Conservation (phyloP, 495 filamentous ascomycete genomes). For the Penicillium dipodomyicola region DNA sequence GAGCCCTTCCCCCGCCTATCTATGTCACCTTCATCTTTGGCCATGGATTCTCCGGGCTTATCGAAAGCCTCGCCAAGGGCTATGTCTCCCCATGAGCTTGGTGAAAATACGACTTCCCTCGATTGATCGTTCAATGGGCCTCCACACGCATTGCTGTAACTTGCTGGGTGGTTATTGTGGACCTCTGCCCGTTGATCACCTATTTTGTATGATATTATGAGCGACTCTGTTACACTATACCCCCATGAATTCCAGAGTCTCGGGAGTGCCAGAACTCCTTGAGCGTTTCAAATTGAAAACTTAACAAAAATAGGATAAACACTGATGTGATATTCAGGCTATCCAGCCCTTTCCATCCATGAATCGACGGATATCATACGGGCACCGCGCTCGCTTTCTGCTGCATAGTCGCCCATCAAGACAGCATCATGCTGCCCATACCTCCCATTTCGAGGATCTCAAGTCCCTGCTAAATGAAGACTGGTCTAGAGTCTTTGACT, state of each 20-base stretch:
- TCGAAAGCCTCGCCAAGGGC: slow-evolving; percentile 11
- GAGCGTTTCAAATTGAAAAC: not conserved
- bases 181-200: not conserved
- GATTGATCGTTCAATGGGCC: not conserved
- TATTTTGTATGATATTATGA: slow-evolving; percentile 13
- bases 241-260: slow-evolving; percentile 3
- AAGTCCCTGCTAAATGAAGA: no score
- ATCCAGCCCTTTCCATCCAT: not conserved
- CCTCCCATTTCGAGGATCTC: not conserved
- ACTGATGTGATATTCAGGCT: not conserved
- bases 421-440: not conserved
- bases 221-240: slow-evolving; percentile 9
- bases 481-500: not conserved
- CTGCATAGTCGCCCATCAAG: not conserved
- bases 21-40: slow-evolving; percentile 11
- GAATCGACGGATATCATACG: not conserved
- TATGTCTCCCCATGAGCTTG: slow-evolving; percentile 11
- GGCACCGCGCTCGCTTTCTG: not conserved
- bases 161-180: not conserved
- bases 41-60: slow-evolving; percentile 7
- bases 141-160: not conserved
- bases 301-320: not conserved
- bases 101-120: not conserved
- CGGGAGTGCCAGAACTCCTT: not conserved
- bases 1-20: slow-evolving; percentile 42